Base-by-base conservation (phyloP, 139 green algal species). In the Auxenochlorella pyrenoidosa region DNA sequence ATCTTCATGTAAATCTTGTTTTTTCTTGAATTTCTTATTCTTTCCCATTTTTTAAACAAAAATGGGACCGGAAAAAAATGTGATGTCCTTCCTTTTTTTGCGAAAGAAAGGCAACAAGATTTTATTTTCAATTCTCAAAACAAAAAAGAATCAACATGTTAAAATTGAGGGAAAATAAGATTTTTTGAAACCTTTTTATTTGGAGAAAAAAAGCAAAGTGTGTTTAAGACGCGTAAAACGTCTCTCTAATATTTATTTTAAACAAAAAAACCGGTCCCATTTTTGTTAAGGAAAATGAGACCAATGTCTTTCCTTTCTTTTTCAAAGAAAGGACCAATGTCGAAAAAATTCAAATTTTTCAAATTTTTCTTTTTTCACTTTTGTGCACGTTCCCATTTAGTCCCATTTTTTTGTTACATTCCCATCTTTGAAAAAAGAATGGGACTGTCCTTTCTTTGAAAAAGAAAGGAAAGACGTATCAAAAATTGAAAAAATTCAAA, bases 161-260 rank as follows among this genome's bases (percentile, higher is more conserved):
- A 36, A 59, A 59, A 75, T 40, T 54, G 18, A 54, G 40, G 59
- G 24, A 40, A 21, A 32, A 43, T 30, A 34, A 80, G 24, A 60
- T 73, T 70, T 77, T 68, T 68, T 68, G 63, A 72, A 24, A 75
- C 47, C 85, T 81, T 86, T 89, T 89, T 89, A 72, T 86, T 90
- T 89, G 91, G 86, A 79, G 89, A 89, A 88, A 84, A 78, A 80
- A 78, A 66, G 12, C 59, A 68, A 68, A 68, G 22, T 68, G 3
- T 15, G 6, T n/a, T n/a, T n/a, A 68, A 68, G 13, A 22, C 36
- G 13, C 8, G 3, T 68, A 68, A 22, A 68, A 68, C 8, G 59
- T 28, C 8, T 68, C 8, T 28, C 72, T 82, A 60, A 82, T 38
- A 28, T 68, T 70, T 54, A 76, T 75, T 85, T 54, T 84, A 85